Base-by-base conservation (phyloP, 768 basidiomycete genomes). In the Naganishia randhawae region DNA sequence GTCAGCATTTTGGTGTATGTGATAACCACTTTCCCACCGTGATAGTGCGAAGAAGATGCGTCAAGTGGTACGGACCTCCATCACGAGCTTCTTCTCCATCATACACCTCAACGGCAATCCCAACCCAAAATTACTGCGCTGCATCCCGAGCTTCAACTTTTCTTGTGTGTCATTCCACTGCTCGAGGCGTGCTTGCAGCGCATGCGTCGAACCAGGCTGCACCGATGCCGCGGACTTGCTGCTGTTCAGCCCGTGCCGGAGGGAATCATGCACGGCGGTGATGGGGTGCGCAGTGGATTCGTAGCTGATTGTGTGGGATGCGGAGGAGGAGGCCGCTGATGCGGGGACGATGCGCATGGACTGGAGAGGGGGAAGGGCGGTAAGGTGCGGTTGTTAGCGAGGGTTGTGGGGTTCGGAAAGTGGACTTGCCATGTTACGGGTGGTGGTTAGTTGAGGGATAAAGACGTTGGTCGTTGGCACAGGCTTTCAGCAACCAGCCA, bases 151-250 rank as follows among this genome's bases (percentile, higher is more conserved):
- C 77, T 88, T 88, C 57, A 93, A 77, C 78, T 89, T 89, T 78
- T 92, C 89, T 78, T 96, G 93, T 9, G 94, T 92, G 71, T 87
- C 87, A 63, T 93, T 88, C 96, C 96, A 98, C 95, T 87, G 88
- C 75, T 90, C 85, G 32, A 98, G 82, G 53, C 95, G 84, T 7
- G 84, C 81, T 79, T 87, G 87, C 51, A 96, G 76, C 6, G 83
- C 81, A 74, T 84, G 84, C 37, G 32, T 70, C 42, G 53, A 67
- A 72, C 39, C 84, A 83, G 11, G 86, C 83, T 70, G 87, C 13
- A 87, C 83, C 73, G 92, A 88, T 22, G 88, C 84, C 0, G 89
- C 89, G 70, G 97, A 84, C 74, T 84, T 91, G 11, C 5, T 13
- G 11, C 57, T 37, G 68, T 89, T 86, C 25, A 88, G 87, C 3